These are phyloP conservation scores for Dactylonectria estremocensis DNA, from an alignment of 2,329 filamentous ascomycete species.

Conservation along the genomic window DNA sequence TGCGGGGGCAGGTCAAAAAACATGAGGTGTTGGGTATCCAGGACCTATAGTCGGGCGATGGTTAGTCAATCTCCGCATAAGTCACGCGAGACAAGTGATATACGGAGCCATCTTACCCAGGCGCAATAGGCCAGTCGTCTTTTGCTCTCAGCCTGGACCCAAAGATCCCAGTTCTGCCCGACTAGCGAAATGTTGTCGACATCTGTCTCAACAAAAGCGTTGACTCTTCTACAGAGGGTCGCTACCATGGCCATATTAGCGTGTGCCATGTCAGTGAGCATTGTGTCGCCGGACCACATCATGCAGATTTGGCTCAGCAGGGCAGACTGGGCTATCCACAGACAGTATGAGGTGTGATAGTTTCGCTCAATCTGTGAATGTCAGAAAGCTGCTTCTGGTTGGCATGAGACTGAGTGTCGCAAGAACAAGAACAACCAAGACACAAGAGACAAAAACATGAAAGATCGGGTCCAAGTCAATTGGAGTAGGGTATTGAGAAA, in stretches of 20 bases:
- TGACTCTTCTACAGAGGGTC: not conserved
- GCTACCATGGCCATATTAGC: not conserved
- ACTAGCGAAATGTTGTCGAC: not conserved
- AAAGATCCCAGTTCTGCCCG: not conserved
- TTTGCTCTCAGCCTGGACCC: constrained; percentile 2
- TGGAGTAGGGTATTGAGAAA: no score
- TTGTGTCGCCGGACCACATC: not conserved
- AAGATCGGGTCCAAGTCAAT: not conserved
- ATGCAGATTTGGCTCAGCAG: not conserved
- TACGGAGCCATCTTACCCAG: not conserved
- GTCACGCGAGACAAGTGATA: not conserved
- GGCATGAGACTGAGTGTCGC: not conserved
- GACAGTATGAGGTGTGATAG: not conserved
- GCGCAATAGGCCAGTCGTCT: not conserved
- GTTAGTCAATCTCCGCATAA: not conserved
- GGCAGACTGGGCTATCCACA: not conserved
- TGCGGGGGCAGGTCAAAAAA: not conserved
- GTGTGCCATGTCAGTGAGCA: constrained; percentile 1
- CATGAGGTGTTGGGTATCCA: constrained; percentile 1
- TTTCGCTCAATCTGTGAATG: not conserved
- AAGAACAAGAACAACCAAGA: not conserved
- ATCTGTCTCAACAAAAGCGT: not conserved
- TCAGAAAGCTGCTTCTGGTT: not conserved
- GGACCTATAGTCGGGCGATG: not conserved
- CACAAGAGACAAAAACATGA: not conserved